Percentiles rank a stretch among this genome's conserved stretches.
These are phyloP conservation scores for Mycena metata DNA, from an alignment of 768 basidiomycete genomes.

Conservation along the genomic window DNA sequence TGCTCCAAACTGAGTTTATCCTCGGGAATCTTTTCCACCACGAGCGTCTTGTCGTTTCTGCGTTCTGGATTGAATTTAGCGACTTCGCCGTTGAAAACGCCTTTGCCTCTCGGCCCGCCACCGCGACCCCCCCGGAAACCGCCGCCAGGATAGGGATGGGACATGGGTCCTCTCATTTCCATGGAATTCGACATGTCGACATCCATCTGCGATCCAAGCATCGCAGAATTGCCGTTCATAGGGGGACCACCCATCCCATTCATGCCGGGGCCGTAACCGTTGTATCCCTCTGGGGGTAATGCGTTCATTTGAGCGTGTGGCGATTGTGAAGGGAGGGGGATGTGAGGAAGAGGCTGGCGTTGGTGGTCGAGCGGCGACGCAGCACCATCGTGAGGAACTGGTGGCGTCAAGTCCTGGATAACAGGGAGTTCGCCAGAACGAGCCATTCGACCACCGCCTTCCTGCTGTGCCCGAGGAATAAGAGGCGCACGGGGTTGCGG, in stretches of 20 bases:
- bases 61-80: slow-evolving; percentile 77
- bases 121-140: slow-evolving; percentile 57
- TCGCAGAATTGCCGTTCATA: slow-evolving; percentile 39
- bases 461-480: slow-evolving; percentile 67
- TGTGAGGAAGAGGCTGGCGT: slow-evolving; percentile 46
- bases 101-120: slow-evolving; percentile 62
- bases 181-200: slow-evolving; percentile 47
- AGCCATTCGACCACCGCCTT: slow-evolving; percentile 61
- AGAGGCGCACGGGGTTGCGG: slow-evolving; percentile 68
- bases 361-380: slow-evolving; percentile 45
- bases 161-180: slow-evolving; percentile 52
- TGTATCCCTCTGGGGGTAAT: slow-evolving; percentile 30
- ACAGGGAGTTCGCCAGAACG: slow-evolving; percentile 83
- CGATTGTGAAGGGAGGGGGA: slow-evolving; percentile 40
- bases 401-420: slow-evolving; percentile 86
- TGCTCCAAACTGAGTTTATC: slow-evolving; percentile 82
- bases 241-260: slow-evolving; percentile 42
- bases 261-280: slow-evolving; percentile 38
- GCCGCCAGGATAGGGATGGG: slow-evolving; percentile 40
- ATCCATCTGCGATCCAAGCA: slow-evolving; percentile 44
- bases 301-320: slow-evolving; percentile 28
- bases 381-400: slow-evolving; percentile 50
- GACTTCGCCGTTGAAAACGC: slow-evolving; percentile 75
- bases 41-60: slow-evolving; percentile 83
- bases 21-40: slow-evolving; percentile 94